Percentiles rank a stretch among this genome's conserved stretches.
phyloP scores from a whole-genome alignment of 257 asterid species.

The Jaltomata sinuosa region DNA sequence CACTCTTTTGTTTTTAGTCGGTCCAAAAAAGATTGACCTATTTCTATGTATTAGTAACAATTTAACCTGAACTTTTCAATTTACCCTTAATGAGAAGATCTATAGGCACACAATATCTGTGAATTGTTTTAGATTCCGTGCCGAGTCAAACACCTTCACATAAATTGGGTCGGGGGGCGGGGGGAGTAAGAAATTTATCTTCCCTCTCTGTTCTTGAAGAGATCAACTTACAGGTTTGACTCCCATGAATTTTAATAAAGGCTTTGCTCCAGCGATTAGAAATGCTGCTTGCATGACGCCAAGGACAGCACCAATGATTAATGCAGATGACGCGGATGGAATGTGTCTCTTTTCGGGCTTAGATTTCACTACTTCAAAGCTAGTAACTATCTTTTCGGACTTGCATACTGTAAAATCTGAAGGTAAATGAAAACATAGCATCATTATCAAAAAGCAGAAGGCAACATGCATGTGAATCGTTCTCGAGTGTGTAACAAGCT shows the following conservation, averaged over 20 bases:
- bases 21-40: not conserved
- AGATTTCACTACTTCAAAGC: conserved; percentile 23
- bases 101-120: not conserved
- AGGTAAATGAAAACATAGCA: not conserved
- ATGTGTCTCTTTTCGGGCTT: conserved; percentile 39
- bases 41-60: not conserved
- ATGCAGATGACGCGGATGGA: conserved; percentile 70
- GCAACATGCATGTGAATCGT: not conserved
- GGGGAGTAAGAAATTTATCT: not conserved
- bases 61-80: not conserved
- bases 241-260: conserved; percentile 68
- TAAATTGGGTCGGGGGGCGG: not conserved
- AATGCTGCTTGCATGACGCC: conserved; percentile 56
- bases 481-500: not conserved
- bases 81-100: not conserved
- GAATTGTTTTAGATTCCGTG: not conserved
- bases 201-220: not conserved
- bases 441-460: not conserved
- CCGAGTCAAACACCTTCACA: not conserved
- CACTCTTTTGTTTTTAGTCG: not conserved
- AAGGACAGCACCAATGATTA: conserved; percentile 53
- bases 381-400: not conserved
- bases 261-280: conserved; percentile 46
- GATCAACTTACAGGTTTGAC: conserved; percentile 40
- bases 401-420: conserved; percentile 18